Conservation (phyloP, 306 rosid species). For the Begonia loranthoides region DNA sequence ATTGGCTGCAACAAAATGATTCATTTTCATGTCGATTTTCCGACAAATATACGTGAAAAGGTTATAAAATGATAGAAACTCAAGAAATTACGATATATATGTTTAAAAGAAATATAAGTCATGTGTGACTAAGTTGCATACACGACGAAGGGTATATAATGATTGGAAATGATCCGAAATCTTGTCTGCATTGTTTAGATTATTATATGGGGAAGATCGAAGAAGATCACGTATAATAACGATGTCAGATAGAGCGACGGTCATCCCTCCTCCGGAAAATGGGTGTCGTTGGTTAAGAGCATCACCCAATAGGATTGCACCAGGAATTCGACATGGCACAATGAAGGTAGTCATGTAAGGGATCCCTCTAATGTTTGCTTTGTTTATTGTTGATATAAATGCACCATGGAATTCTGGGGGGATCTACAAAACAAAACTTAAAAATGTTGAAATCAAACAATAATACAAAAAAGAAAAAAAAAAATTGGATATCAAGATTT, state of each 20-base stretch:
- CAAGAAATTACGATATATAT: not conserved
- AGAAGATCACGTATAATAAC: constrained; percentile 41
- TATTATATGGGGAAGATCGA: constrained; percentile 8
- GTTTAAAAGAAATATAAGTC: not conserved
- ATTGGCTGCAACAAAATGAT: constrained; percentile 20
- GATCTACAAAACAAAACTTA: constrained; percentile 16
- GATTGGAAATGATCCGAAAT: constrained; percentile 37
- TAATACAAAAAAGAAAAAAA: too few relatives aligned
- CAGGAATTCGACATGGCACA: constrained; percentile 31
- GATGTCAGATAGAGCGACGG: constrained; percentile 56
- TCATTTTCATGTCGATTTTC: not conserved
- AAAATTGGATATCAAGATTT: too few relatives aligned
- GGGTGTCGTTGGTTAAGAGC: constrained; percentile 65
- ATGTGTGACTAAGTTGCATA: not conserved
- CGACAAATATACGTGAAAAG: not conserved
- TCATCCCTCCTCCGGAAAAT: constrained; percentile 60
- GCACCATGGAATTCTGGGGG: constrained; percentile 39
- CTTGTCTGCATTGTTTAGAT: constrained; percentile 26
- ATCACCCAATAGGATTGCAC: constrained; percentile 56
- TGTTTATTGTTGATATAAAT: constrained; percentile 29
- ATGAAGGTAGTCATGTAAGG: constrained; percentile 46
- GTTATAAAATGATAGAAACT: not conserved
- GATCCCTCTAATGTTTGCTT: constrained; percentile 39
- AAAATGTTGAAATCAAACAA: not conserved
- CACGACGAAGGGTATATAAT: constrained; percentile 45